phyloP scores from a whole-genome alignment of 768 basidiomycete genomes.

The Galerina sulciceps region DNA sequence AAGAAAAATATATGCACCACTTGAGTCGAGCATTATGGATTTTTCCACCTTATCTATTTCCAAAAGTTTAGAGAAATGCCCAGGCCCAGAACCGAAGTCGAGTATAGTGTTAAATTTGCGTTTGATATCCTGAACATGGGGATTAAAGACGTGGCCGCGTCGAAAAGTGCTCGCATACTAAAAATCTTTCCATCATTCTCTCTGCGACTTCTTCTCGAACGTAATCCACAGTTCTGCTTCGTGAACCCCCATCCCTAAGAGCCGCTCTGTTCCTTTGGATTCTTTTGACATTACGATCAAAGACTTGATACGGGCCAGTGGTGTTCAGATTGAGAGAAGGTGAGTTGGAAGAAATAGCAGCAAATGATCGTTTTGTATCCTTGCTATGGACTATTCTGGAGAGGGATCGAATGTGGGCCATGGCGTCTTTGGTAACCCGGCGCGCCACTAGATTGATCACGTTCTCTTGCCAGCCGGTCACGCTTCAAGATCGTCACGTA shows the following conservation, averaged over 20 bases:
- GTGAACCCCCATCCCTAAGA: slow-evolving; percentile 52
- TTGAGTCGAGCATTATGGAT: slow-evolving; percentile 85
- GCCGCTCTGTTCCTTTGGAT: slow-evolving; percentile 81
- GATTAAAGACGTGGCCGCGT: not conserved
- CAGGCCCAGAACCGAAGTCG: slow-evolving; percentile 90
- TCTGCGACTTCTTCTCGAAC: slow-evolving; percentile 90
- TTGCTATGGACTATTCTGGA: not conserved
- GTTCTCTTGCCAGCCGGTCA: not conserved
- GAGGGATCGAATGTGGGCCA: not conserved
- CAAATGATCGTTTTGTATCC: slow-evolving; percentile 41
- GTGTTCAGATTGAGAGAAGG: slow-evolving; percentile 45
- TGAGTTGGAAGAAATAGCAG: slow-evolving; percentile 51
- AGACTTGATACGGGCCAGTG: slow-evolving; percentile 78
- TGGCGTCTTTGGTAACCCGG: not conserved
- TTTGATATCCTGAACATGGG: slow-evolving; percentile 79
- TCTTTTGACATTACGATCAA: slow-evolving; percentile 81
- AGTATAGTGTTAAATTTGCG: slow-evolving; percentile 78
- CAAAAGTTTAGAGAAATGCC: slow-evolving; percentile 87
- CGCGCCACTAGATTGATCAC: not conserved
- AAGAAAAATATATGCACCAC: slow-evolving; percentile 54
- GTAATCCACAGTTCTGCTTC: slow-evolving; percentile 87
- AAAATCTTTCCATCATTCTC: slow-evolving; percentile 85
- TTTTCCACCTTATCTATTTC: slow-evolving; percentile 70
- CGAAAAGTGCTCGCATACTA: slow-evolving; percentile 50
- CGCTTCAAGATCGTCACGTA: not conserved